Evolutionary conservation across 805 yeast genomes (phyloP), one percentile per base, ranked within the genome.

Genomic region (Yarrowia deformans): DNA sequence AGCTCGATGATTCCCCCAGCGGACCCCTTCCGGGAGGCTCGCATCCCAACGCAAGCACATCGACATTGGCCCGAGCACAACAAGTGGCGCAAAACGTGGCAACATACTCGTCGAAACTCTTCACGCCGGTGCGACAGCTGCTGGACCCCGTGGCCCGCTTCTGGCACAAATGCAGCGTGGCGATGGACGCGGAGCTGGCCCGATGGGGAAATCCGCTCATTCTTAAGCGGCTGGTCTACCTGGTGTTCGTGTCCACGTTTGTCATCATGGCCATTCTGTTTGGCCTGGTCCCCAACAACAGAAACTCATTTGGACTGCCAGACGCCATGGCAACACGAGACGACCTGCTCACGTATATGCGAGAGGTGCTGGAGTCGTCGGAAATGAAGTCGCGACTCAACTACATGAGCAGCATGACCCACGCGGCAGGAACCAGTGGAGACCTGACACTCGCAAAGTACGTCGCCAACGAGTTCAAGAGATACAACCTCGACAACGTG

Each of bases 371-470:
- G 39, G 90, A 87, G 74, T 77, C 82, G 8, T 83, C 84, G 32
- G 77, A 85, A 29, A 81, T 94, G 77, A 88, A 88, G 73, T 88
- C 85, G 56, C 87, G 88, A 71, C 74, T 90, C 69, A 90, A 90
- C 72, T 91, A 90, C 73, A 75, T 92, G 32, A 87, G 93, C 35
- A 84, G 90, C 8, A 86, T 92, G 87, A 92, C 97, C 2, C 98
- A 93, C 76, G 78, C 89, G 72, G 87, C 97, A 0, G 98, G 98
- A 3, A 89, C 98, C 1, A 85, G 87, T 16, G 98, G 97, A 19
- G 97, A 92, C 77, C 78, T 87, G 70, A 84, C 94, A 0, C 79
- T 93, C 45, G 88, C 92, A 1, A 82, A 84, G 70, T 92, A 88
- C 75, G 81, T 93, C 16, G 82, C 85, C 70, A 84, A 84, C 32